These are phyloP conservation scores for Neospora caninum DNA, from an alignment of 169 alveolate species.

Conservation along the genomic window DNA sequence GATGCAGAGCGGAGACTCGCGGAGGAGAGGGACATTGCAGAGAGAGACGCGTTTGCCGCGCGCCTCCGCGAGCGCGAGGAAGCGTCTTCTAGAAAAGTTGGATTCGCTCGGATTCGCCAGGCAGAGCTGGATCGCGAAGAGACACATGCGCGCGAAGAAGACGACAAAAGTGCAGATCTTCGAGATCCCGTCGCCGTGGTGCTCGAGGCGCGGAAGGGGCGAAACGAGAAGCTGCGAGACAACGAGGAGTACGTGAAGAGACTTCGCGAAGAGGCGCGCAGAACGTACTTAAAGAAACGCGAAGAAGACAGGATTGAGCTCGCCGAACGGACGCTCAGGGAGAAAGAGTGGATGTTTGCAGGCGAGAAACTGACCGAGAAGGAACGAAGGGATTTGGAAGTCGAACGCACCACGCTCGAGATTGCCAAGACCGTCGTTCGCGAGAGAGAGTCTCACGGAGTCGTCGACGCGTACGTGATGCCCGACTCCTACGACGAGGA, in stretches of 20 bases:
- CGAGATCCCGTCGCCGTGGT: constrained; percentile 23
- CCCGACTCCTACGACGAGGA: constrained; percentile 73
- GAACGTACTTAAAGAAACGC: constrained; percentile 93
- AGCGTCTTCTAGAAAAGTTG: not conserved
- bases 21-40: constrained; percentile 8
- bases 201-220: constrained; percentile 62
- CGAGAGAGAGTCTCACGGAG: constrained; percentile 74
- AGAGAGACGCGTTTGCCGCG: constrained; percentile 1
- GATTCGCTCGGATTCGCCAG: not conserved
- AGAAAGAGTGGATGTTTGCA: constrained; percentile 85
- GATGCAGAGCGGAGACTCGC: too few relatives aligned
- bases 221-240: constrained; percentile 62
- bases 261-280: constrained; percentile 81
- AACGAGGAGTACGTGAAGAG: constrained; percentile 61
- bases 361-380: constrained; percentile 81
- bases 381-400: constrained; percentile 81
- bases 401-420: constrained; percentile 86
- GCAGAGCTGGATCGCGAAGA: not conserved
- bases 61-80: not conserved
- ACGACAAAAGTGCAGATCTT: not conserved
- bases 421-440: constrained; percentile 89
- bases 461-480: constrained; percentile 65
- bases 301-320: constrained; percentile 92
- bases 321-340: constrained; percentile 91
- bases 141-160: not conserved